Evolutionary conservation across 495 filamentous ascomycete genomes (phyloP).

Genomic region (Hypoxylon fuscum): DNA sequence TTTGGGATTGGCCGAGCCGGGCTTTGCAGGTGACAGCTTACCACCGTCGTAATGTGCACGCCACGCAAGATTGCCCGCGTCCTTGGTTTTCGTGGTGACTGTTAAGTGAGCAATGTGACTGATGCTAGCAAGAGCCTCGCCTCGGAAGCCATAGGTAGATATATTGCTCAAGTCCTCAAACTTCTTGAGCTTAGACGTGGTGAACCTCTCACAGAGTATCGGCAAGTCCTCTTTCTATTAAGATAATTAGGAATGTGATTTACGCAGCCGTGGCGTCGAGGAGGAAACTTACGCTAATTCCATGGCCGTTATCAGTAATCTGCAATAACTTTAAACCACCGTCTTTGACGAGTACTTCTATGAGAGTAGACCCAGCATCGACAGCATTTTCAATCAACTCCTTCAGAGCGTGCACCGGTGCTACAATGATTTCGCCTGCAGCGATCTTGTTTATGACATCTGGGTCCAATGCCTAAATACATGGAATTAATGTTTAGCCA

Average conservation of each 20-base stretch:
- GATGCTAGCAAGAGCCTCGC: slow-evolving; percentile 97
- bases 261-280: background rate
- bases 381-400: slow-evolving; percentile 98
- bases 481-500: slow-evolving; percentile 21
- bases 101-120: slow-evolving; percentile 97
- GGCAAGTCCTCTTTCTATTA: slow-evolving; percentile 84
- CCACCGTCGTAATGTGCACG: slow-evolving; percentile 86
- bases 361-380: slow-evolving; percentile 89
- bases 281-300: slow-evolving; percentile 82
- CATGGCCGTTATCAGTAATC: slow-evolving; percentile 97
- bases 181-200: slow-evolving; percentile 92
- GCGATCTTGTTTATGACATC: slow-evolving; percentile 99
- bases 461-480: slow-evolving; percentile 78
- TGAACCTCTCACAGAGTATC: slow-evolving; percentile 96
- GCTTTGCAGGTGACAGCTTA: slow-evolving; percentile 84
- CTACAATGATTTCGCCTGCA: slow-evolving; percentile 98
- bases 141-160: slow-evolving; percentile 95
- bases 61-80: slow-evolving; percentile 91
- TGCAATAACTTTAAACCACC: slow-evolving; percentile 97
- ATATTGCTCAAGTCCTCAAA: slow-evolving; percentile 95
- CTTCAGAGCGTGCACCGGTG: slow-evolving; percentile 95
- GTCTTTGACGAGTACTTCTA: slow-evolving; percentile 94
- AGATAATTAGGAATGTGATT: slow-evolving; percentile 26
- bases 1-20: slow-evolving; percentile 88
- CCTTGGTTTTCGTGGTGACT: slow-evolving; percentile 91